Percentiles rank a stretch among this genome's conserved stretches.
Evolutionary conservation across 179 eudicot species (phyloP).

Genomic region (Beta lomatogona): DNA sequence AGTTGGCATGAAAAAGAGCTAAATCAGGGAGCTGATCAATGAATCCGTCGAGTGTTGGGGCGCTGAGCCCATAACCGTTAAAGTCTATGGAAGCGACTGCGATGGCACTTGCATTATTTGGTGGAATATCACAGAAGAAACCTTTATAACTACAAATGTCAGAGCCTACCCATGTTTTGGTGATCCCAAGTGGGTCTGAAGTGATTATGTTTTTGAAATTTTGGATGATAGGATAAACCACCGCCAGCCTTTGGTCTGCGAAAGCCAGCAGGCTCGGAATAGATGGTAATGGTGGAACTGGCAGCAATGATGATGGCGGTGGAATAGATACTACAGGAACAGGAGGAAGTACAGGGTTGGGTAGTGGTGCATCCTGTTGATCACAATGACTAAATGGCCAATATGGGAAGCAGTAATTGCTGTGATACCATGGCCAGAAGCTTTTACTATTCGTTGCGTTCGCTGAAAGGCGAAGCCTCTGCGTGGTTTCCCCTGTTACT

Average conservation of each 20-base stretch:
- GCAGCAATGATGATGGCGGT: constrained; percentile 12
- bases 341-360: neutral
- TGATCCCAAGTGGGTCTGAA: constrained; percentile 69
- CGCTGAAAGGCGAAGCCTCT: neutral
- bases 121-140: constrained; percentile 70
- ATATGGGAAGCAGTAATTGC: constrained; percentile 20
- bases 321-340: neutral
- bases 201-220: constrained; percentile 60
- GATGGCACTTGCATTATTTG: constrained; percentile 56
- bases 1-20: constrained; percentile 86
- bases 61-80: constrained; percentile 70
- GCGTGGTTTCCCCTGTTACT: neutral
- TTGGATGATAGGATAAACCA: constrained; percentile 70
- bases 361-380: neutral
- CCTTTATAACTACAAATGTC: constrained; percentile 80
- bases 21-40: constrained; percentile 73
- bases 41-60: constrained; percentile 66
- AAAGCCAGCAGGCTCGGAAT: constrained; percentile 36
- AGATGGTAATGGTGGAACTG: constrained; percentile 13
- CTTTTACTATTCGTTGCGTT: neutral
- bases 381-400: constrained; percentile 27
- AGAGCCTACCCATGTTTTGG: constrained; percentile 71
- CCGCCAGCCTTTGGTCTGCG: constrained; percentile 50
- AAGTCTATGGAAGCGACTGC: constrained; percentile 74
- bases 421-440: constrained; percentile 33